Evolutionary conservation across 805 yeast genomes (phyloP), one percentile per base, ranked within the genome.

Genomic region (Clavispora asparagi): DNA sequence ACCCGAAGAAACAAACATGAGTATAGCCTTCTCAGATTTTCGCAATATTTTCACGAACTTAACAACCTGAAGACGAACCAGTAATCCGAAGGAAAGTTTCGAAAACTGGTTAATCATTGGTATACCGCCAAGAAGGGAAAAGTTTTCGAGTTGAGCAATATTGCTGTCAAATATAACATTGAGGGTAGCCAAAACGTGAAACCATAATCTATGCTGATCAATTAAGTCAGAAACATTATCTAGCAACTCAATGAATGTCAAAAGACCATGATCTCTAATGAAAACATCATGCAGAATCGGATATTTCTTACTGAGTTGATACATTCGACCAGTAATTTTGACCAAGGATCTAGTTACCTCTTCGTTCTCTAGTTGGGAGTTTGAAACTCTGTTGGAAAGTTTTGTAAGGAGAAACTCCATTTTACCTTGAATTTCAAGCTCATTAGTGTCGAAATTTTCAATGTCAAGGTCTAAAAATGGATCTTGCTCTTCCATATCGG

Each of bases 1-100:
- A 4, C 81, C 81, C 43, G 72, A 62, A 3, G 77, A 69, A 5
- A 75, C 64, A 48, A 75, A 71, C 65, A 67, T 62, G 4, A 68
- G 58, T 11, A 74, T 49, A 1, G 74, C 68, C 23, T 51, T 54
- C 13, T 65, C 68, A 9, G 74, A 69, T n/a, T 56, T 51, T 23
- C 59, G 52, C 23, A 73, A 62, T 14, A 58, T 55, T 30, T 62
- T 52, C 10, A 71, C 59, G 44, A 72, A 71, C 32, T 56, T 52
- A 8, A 65, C 69, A 13, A 71, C 76, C 49, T 72, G 73, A 11
- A 59, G 47, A 39, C 73, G 56, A 9, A 68, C 63, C 11, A 52
- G 55, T n/a, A 58, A 37, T 25, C 65, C 68, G 44, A 59, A 67
- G 1, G 66, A 53, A 16, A 56, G 56, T 35, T 57, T 60, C 28